Percentiles rank a stretch among this genome's conserved stretches.
Evolutionary conservation across 1,139 yeast species (phyloP).

Genomic region (Taiozyma sp.): DNA sequence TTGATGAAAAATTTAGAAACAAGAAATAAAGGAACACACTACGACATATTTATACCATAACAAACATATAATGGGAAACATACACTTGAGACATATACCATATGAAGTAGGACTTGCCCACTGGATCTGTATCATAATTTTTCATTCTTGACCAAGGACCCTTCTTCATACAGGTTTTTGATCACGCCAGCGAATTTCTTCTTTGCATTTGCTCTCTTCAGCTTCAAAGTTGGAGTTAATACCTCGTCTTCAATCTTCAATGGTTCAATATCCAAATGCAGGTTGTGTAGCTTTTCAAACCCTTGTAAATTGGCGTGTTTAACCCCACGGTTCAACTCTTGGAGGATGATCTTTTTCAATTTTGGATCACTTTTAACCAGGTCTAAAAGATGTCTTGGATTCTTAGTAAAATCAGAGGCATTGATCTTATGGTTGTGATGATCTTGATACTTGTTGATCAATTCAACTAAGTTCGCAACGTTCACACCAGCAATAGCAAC

Average conservation of each 20-base stretch:
- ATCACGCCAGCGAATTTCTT: slow-evolving; percentile 39
- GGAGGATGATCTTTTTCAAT: slow-evolving; percentile 16
- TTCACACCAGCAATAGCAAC: slow-evolving; percentile 56
- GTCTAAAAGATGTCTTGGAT: slow-evolving; percentile 19
- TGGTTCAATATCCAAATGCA: slow-evolving; percentile 43
- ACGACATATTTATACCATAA: neutral
- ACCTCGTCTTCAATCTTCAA: slow-evolving; percentile 42
- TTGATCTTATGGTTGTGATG: slow-evolving; percentile 4
- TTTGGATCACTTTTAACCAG: slow-evolving; percentile 14
- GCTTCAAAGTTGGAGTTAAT: slow-evolving; percentile 49
- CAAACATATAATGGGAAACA: neutral
- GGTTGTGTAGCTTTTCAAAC: slow-evolving; percentile 45
- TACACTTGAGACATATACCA: neutral
- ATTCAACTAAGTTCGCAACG: slow-evolving; percentile 7
- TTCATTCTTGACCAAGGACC: slow-evolving; percentile 23
- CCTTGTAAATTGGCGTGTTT: slow-evolving; percentile 21
- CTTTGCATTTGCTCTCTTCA: slow-evolving; percentile 42
- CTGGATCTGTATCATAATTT: slow-evolving; percentile 15
- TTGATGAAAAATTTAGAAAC: neutral
- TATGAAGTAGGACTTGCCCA: neutral
- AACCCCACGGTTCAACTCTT: slow-evolving; percentile 18
- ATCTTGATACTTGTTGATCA: slow-evolving; percentile 9
- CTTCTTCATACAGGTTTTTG: slow-evolving; percentile 49
- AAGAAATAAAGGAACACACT: neutral
- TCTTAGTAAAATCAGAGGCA: slow-evolving; percentile 1